A percentile compares a stretch with the other conserved stretches of the same genome.
Evolutionary conservation across 176 grass and related monocot species (phyloP).

Genomic region (Oryza longistaminata): DNA sequence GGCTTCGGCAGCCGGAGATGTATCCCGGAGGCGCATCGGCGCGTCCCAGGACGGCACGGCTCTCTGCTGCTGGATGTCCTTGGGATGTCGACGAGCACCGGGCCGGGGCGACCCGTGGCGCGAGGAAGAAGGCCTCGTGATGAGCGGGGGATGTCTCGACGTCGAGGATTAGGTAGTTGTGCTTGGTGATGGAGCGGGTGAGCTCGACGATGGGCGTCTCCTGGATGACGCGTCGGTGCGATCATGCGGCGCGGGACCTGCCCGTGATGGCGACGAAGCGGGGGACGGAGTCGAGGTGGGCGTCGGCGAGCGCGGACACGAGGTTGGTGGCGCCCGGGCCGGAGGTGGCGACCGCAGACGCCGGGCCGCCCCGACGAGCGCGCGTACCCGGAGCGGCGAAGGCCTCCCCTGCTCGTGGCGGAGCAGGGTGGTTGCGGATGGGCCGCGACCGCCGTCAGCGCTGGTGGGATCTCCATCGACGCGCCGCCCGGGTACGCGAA

Average conservation of each 20-base stretch:
- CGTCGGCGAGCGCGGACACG: constrained; percentile 35
- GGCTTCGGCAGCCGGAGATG: constrained; percentile 15
- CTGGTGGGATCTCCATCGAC: constrained; percentile 91
- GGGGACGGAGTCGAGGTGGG: constrained; percentile 37
- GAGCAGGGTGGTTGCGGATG: constrained; percentile 64
- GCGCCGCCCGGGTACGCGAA: constrained; percentile 91
- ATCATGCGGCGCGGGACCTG: constrained; percentile 46
- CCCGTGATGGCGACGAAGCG: constrained; percentile 42
- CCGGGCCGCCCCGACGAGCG: constrained; percentile 27
- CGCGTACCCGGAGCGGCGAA: constrained; percentile 71
- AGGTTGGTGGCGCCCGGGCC: constrained; percentile 50
- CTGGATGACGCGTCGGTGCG: constrained; percentile 48
- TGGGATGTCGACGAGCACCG: constrained; percentile 43
- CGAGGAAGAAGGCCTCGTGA: constrained; percentile 40
- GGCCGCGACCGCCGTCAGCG: constrained; percentile 57
- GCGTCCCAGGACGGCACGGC: not conserved
- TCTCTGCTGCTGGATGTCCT: not conserved
- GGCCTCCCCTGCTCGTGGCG: constrained; percentile 79
- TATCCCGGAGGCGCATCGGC: not conserved
- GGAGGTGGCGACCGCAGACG: too few relatives aligned
- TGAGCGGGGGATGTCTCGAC: constrained; percentile 39
- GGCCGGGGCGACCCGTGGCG: constrained; percentile 32
- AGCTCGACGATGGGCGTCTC: constrained; percentile 43
- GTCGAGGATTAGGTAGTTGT: constrained; percentile 40
- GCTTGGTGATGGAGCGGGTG: constrained; percentile 48